Percentiles rank a stretch among this genome's conserved stretches.
Evolutionary conservation across 2,329 filamentous ascomycete species (phyloP).

Genomic region (Alternaria triticimaculans): DNA sequence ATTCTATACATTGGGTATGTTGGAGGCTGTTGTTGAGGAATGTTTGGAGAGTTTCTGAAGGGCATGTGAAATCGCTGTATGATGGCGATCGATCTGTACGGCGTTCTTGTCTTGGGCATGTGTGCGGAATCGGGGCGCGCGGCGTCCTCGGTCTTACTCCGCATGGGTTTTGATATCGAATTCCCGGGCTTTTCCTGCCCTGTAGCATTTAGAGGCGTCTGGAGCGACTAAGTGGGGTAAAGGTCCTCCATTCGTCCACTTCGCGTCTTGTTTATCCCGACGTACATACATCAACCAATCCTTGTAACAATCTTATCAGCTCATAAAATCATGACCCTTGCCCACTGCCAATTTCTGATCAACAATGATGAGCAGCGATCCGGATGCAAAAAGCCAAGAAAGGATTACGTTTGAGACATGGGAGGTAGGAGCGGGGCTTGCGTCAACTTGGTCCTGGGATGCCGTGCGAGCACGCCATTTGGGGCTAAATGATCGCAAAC

Average conservation of each 20-base stretch:
- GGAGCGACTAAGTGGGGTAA: constrained; percentile 11
- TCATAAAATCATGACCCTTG: neutral
- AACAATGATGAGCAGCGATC: neutral
- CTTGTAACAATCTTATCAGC: neutral
- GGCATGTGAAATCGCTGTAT: neutral
- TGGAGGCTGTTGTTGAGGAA: constrained; percentile 75
- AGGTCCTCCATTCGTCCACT: neutral
- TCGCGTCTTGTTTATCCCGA: constrained; percentile 12
- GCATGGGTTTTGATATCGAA: neutral
- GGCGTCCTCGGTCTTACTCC: neutral
- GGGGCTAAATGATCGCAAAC: constrained; percentile 35
- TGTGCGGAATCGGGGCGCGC: neutral
- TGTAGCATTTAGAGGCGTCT: constrained; percentile 2
- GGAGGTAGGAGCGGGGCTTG: constrained; percentile 5
- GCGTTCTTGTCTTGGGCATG: neutral
- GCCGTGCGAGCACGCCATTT: constrained; percentile 40
- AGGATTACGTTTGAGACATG: neutral
- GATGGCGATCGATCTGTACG: neutral
- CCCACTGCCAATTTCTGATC: neutral
- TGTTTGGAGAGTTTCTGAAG: constrained; percentile 57
- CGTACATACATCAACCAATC: neutral
- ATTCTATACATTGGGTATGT: constrained; percentile 82
- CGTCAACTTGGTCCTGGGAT: constrained; percentile 5
- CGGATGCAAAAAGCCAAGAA: neutral
- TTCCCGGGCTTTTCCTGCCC: neutral